Base-by-base conservation (phyloP, 202 grass and related monocot species). In the Digitaria exilis region DNA sequence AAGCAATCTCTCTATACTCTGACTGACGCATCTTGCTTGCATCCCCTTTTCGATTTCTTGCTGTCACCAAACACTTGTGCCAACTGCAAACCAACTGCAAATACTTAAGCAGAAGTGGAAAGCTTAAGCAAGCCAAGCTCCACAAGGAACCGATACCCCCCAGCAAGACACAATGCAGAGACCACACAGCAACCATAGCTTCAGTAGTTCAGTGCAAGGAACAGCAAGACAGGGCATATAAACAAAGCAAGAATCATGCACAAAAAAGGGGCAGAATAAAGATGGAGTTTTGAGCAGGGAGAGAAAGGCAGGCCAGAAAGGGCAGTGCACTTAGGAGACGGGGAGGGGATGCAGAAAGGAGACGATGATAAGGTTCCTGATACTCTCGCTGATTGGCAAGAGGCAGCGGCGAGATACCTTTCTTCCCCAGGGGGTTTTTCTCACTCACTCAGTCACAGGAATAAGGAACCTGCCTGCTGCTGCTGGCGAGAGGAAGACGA, bases 381-480 rank as follows among this genome's bases (percentile, higher is more conserved):
- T 70, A 81, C 78, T 70, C 50, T 10, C 78, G 44, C 52, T 81
- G 78, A 77, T 51, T 84, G 58, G 30, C 77, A 69, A 16, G 24
- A 57, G 73, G 71, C 57, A 30, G 58, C 60, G 46, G 19, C 5
- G 61, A 77, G 86, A 91, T 88, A 73, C 89, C 85, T 87, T 84
- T 75, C 79, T 87, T 84, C 51, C 28, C 8, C 25, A 11, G 69
- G 77, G 71, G 58, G 17, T 22, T 63, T 48, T 22, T 4, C 2
- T 6, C 32, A 34, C 2, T 34, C 4, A n/a, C 32, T 39, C 37
- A 39, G 7, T 39, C 4, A 26, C 44, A 71, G 55, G 87, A 89
- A 89, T 70, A 88, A 73, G 72, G 50, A 85, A 80, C 79, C 55
- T 76, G 37, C 9, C 17, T n/a, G 58, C 9, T 75, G 61, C 18